Evolutionary conservation across 1,139 yeast species (phyloP).

Genomic region (Groenewaldozyma sp.): DNA sequence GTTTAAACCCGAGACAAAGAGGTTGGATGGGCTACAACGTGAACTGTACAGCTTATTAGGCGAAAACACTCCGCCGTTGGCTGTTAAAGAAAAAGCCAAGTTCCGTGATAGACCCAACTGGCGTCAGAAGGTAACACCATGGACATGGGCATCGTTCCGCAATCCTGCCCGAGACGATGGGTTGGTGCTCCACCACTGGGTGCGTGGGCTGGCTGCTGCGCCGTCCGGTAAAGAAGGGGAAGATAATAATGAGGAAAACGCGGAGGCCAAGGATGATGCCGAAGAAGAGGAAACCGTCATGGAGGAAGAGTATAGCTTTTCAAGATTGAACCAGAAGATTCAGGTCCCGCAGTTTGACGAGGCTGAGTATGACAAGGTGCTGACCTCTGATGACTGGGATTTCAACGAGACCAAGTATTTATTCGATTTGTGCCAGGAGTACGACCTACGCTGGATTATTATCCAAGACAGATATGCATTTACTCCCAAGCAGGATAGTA

Average conservation of each 20-base stretch:
- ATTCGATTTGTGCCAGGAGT: constrained; percentile 60
- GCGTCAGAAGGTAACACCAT: constrained; percentile 61
- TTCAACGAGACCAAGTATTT: constrained; percentile 70
- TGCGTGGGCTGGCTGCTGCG: constrained; percentile 46
- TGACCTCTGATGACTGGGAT: constrained; percentile 46
- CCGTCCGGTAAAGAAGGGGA: constrained; percentile 27
- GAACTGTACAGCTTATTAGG: constrained; percentile 85
- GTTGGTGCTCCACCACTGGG: constrained; percentile 71
- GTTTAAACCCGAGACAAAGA: constrained; percentile 8
- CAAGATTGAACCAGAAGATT: constrained; percentile 61
- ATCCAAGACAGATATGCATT: constrained; percentile 64
- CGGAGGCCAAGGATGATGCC: constrained; percentile 20
- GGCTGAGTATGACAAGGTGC: constrained; percentile 48
- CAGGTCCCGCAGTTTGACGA: constrained; percentile 63
- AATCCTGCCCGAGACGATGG: constrained; percentile 45
- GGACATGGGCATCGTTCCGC: constrained; percentile 61
- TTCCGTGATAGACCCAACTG: constrained; percentile 60
- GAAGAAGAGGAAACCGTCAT: constrained; percentile 35
- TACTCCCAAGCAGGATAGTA: constrained; percentile 14
- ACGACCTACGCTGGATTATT: constrained; percentile 83
- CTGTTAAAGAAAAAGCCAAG: constrained; percentile 40
- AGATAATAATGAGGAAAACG: constrained; percentile 29
- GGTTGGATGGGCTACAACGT: constrained; percentile 70
- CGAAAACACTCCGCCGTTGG: constrained; percentile 83
- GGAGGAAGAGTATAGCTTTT: constrained; percentile 44